Base-by-base conservation (phyloP, 768 basidiomycete genomes). In the Collybiopsis confluens region DNA sequence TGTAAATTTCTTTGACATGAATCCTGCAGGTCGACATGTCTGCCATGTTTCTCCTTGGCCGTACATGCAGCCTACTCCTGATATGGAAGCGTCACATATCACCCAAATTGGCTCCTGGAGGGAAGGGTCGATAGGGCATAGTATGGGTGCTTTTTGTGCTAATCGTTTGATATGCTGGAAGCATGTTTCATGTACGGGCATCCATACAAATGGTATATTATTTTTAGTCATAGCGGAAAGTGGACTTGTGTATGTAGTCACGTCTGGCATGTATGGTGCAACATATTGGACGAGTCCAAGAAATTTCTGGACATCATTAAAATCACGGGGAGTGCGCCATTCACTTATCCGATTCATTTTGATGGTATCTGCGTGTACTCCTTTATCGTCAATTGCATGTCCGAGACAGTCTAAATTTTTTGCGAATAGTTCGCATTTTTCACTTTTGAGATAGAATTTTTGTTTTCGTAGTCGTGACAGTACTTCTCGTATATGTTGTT, bases 241-340 rank as follows among this genome's bases (percentile, higher is more conserved):
- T 2, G 63, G 63, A 0, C 47, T 35, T 5, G 59, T 66, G 40
- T 55, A 66, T 1, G 53, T 43, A 0, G 63, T 58, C 2, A 71
- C 50, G 37, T 66, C 56, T 2, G 67, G 64, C 55, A 70, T 59
- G 52, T 64, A 66, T 4, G 59, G 59, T 6, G 62, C 62, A 8
- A 70, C 23, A 41, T 70, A 70, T 21, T 69, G 52, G 1, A 68
- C 64, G 0, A 69, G 58, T 1, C 69, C 66, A 2, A 70, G 55
- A 45, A 71, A 70, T 15, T 59, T 24, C 30, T 65, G 62, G 0
- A 71, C 59, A 2, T 68, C 62, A 15, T 28, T 42, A 40, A 52
- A 56, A n/a, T 28, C 26, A 1, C 53, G 20, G 1, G 54, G 56
- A 4, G 36, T 48, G 0, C 50, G 7, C 53, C 56, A 53, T n/a